Evolutionary conservation across 2,329 filamentous ascomycete species (phyloP).

Genomic region (Penicillium sp.): DNA sequence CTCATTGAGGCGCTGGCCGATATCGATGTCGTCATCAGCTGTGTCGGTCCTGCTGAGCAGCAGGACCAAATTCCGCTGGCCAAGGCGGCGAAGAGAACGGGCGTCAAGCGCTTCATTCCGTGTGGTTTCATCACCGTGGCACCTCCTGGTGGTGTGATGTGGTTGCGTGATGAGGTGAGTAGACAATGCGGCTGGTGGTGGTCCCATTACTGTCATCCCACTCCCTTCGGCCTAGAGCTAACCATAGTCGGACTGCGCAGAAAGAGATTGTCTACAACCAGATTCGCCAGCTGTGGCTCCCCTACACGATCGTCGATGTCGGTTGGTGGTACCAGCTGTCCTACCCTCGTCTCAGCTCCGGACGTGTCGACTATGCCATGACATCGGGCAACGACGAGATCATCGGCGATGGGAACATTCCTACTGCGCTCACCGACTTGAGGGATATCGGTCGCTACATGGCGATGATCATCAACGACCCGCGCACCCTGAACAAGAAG

Average conservation of each 20-base stretch:
- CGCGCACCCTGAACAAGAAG: conserved; percentile 53
- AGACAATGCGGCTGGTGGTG: too few relatives aligned
- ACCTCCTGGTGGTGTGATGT: conserved; percentile 47
- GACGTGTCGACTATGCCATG: conserved; percentile 47
- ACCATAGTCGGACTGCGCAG: conserved; percentile 20
- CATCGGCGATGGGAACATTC: conserved; percentile 47
- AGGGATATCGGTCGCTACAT: conserved; percentile 55
- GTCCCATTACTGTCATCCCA: background rate
- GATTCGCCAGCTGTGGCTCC: conserved; percentile 49
- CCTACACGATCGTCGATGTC: conserved; percentile 58
- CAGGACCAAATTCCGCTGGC: conserved; percentile 48
- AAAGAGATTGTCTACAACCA: conserved; percentile 54
- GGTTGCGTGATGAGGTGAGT: conserved; percentile 41
- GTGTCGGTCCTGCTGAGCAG: conserved; percentile 37
- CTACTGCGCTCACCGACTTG: conserved; percentile 48
- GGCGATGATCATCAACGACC: conserved; percentile 52
- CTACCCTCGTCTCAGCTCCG: conserved; percentile 47
- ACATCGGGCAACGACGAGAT: conserved; percentile 39
- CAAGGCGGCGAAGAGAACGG: conserved; percentile 50
- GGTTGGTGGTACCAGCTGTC: conserved; percentile 58
- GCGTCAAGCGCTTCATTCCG: conserved; percentile 54
- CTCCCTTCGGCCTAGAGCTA: background rate
- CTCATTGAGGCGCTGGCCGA: conserved; percentile 44
- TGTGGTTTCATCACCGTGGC: conserved; percentile 50
- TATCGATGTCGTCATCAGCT: conserved; percentile 49